These are phyloP conservation scores for Cyclaneusma minus DNA, from an alignment of 2,329 filamentous ascomycete species.

Conservation along the genomic window DNA sequence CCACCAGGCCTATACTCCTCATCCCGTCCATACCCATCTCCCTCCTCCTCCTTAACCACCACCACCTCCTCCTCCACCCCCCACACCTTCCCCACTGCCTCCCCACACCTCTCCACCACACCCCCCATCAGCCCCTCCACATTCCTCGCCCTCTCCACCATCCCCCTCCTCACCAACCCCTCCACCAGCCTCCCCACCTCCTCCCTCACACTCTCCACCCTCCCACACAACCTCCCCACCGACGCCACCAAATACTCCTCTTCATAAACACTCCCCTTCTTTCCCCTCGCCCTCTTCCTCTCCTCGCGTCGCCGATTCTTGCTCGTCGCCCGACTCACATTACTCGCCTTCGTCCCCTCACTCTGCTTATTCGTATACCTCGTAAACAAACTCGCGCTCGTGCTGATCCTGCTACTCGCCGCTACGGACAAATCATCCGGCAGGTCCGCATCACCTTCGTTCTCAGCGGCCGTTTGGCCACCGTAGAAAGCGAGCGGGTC, in stretches of 20 bases:
- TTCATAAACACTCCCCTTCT: constrained; percentile 95
- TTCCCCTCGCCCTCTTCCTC: constrained; percentile 82
- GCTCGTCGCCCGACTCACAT: constrained; percentile 62
- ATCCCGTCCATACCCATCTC: constrained; percentile 12
- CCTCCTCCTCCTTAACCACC: constrained; percentile 8
- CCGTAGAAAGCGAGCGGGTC: constrained; percentile 86
- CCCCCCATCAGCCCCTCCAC: constrained; percentile 61
- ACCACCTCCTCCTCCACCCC: constrained; percentile 15
- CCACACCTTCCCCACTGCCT: constrained; percentile 59
- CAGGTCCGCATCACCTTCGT: constrained; percentile 48
- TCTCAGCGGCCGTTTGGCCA: constrained; percentile 51
- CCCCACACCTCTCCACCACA: constrained; percentile 53
- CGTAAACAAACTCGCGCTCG: constrained; percentile 80
- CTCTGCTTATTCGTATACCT: constrained; percentile 66
- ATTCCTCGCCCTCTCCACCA: constrained; percentile 74
- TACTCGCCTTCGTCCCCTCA: constrained; percentile 54
- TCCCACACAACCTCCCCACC: constrained; percentile 66
- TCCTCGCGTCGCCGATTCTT: constrained; percentile 86
- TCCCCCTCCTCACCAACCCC: constrained; percentile 61
- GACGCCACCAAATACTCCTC: constrained; percentile 93
- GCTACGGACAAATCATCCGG: constrained; percentile 90
- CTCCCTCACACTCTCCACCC: constrained; percentile 55
- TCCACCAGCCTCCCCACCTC: constrained; percentile 65
- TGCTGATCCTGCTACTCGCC: constrained; percentile 63
- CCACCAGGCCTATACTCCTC: constrained; percentile 17